Evolutionary conservation across 257 asterid species (phyloP).

Genomic region (Cordia subcordata): DNA sequence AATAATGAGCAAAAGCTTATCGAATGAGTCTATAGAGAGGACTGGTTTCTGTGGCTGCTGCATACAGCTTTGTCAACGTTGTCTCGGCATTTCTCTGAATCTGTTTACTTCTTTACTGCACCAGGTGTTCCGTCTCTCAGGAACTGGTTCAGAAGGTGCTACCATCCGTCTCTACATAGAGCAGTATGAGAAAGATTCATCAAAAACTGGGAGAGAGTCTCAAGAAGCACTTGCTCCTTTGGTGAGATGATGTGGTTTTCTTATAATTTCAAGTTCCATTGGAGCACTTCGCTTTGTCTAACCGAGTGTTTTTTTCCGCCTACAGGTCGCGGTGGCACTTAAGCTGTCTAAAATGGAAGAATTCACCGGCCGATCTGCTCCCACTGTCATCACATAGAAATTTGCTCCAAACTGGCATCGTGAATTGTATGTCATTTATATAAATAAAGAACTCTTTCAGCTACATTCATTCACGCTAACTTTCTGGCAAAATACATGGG

Average conservation of each 20-base stretch:
- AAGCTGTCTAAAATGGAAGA: conserved; percentile 87
- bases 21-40: too few relatives aligned
- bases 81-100: background rate
- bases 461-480: background rate
- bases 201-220: conserved; percentile 81
- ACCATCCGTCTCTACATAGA: conserved; percentile 93
- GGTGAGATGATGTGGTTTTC: conserved; percentile 29
- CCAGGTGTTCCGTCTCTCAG: conserved; percentile 97
- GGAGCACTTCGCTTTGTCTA: background rate
- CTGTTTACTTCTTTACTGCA: conserved; percentile 7
- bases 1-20: too few relatives aligned
- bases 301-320: conserved; percentile 4
- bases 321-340: conserved; percentile 88
- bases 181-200: conserved; percentile 83
- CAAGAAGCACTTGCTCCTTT: conserved; percentile 87
- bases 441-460: background rate
- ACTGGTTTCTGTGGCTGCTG: background rate
- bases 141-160: conserved; percentile 99
- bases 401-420: too few relatives aligned
- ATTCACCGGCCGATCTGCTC: conserved; percentile 87
- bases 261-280: background rate
- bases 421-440: background rate
- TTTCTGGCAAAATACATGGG: too few relatives aligned
- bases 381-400: conserved; percentile 79
- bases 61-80: background rate